Percentiles rank a stretch among this genome's conserved stretches.
Conservation (phyloP, 208 protist species). For the Phytomonas sp. region DNA sequence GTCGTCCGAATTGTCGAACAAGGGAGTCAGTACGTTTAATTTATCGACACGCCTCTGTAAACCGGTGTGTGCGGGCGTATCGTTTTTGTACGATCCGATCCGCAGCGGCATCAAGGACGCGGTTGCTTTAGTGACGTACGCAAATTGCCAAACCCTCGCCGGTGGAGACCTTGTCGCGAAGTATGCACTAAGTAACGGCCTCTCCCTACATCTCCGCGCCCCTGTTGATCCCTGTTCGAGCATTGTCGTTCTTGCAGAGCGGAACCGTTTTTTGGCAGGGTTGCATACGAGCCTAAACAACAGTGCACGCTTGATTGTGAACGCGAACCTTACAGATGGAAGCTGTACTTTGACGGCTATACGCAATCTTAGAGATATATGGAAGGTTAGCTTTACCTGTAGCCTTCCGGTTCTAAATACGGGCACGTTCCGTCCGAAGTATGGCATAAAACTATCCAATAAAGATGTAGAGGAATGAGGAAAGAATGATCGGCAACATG, state of each 20-base stretch:
- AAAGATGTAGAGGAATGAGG: conserved; percentile 19
- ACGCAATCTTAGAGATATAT: conserved; percentile 48
- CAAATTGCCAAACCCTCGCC: conserved; percentile 28
- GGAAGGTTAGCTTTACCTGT: conserved; percentile 46
- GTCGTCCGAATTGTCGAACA: no score
- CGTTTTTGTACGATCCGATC: conserved; percentile 45
- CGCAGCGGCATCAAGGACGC: conserved; percentile 56
- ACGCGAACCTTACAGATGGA: conserved; percentile 38
- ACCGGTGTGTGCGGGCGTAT: conserved; percentile 23
- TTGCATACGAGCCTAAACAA: conserved; percentile 41
- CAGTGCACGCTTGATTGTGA: conserved; percentile 45
- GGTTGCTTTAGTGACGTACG: conserved; percentile 23
- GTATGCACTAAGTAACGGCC: conserved; percentile 39
- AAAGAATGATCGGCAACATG: no score
- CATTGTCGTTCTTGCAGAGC: conserved; percentile 42
- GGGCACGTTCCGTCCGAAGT: conserved; percentile 9
- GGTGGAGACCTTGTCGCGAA: conserved; percentile 46
- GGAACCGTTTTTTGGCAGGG: conserved; percentile 44
- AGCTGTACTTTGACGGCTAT: conserved; percentile 29
- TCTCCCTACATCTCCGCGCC: conserved; percentile 36
- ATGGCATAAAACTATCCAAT: conserved; percentile 43
- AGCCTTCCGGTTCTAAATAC: conserved; percentile 9
- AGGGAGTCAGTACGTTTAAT: conserved; percentile 6
- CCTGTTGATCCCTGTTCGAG: conserved; percentile 36
- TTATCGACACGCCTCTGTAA: conserved; percentile 30